Conservation (phyloP, 73 alveolate genomes). For the Diophrys appendiculata region DNA sequence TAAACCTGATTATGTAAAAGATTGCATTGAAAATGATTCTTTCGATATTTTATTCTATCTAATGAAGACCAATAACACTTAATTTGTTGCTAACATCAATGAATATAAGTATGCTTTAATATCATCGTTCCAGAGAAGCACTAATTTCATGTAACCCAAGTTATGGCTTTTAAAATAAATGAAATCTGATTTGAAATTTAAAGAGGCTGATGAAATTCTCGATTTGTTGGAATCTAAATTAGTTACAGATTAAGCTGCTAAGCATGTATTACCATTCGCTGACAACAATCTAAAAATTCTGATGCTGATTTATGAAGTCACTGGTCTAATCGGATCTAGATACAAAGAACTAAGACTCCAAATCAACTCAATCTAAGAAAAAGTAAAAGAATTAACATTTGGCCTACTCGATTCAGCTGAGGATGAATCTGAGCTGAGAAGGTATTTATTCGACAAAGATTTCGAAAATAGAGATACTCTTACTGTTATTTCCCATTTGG, state of each 20-base stretch:
- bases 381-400: background rate
- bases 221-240: background rate
- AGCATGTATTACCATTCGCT: background rate
- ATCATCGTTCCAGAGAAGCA: background rate
- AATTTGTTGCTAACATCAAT: background rate
- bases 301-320: background rate
- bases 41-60: background rate
- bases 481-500: background rate
- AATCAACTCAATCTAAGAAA: background rate
- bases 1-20: background rate
- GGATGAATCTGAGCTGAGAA: conserved; percentile 8
- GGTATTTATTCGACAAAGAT: conserved; percentile 6
- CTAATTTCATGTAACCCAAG: background rate
- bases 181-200: background rate
- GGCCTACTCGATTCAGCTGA: background rate
- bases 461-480: conserved; percentile 15
- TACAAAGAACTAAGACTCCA: background rate
- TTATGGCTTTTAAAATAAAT: background rate
- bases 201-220: background rate
- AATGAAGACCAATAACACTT: background rate
- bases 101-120: background rate
- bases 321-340: background rate
- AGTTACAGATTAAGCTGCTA: background rate
- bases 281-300: background rate
- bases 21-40: background rate